Percentiles rank a stretch among this genome's conserved stretches.
Conservation (phyloP, 1,139 yeast genomes). For the Scheffersomyces segobiensis region DNA sequence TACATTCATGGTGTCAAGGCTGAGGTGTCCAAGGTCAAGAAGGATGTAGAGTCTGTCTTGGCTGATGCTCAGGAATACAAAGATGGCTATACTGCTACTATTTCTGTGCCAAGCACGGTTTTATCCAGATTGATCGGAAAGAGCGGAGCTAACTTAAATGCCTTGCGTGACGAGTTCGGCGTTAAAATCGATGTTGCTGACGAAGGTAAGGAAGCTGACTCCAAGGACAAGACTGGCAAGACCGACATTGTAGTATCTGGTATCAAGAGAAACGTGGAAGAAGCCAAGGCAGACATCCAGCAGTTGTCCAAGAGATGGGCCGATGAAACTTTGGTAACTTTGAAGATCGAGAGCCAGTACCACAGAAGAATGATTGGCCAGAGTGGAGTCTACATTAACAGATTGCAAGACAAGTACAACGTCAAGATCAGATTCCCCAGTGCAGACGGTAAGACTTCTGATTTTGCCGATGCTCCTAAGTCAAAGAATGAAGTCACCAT, state of each 20-base stretch:
- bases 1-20: constrained; percentile 60
- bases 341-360: constrained; percentile 73
- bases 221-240: constrained; percentile 41
- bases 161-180: constrained; percentile 74
- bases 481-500: constrained; percentile 68
- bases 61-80: constrained; percentile 64
- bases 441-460: constrained; percentile 27
- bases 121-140: constrained; percentile 87
- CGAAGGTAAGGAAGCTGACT: constrained; percentile 22
- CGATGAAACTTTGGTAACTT: constrained; percentile 68
- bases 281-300: constrained; percentile 60
- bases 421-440: constrained; percentile 80
- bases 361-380: constrained; percentile 87
- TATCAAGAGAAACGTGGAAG: constrained; percentile 74
- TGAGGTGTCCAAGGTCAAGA: constrained; percentile 54
- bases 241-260: constrained; percentile 71
- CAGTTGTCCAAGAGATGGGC: constrained; percentile 74
- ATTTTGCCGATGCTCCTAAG: constrained; percentile 38
- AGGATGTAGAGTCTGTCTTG: constrained; percentile 55
- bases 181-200: constrained; percentile 68
- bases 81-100: constrained; percentile 53
- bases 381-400: constrained; percentile 76
- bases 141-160: constrained; percentile 73
- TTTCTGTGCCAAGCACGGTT: constrained; percentile 62
- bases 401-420: constrained; percentile 85